These are phyloP conservation scores for Mollisiaceae sp. DNA, from an alignment of 2,329 filamentous ascomycete species.

Conservation along the genomic window DNA sequence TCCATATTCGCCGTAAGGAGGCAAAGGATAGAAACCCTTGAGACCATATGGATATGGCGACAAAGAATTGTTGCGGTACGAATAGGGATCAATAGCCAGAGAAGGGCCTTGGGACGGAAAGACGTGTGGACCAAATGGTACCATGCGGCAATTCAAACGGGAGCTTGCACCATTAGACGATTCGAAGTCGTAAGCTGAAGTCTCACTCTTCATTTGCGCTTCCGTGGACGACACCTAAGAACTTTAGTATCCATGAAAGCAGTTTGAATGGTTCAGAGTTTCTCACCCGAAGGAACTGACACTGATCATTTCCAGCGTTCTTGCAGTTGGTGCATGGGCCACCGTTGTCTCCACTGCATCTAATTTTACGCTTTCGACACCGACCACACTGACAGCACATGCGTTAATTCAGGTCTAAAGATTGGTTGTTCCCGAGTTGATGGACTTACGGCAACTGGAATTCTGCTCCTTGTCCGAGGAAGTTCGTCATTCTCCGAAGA, in stretches of 20 bases:
- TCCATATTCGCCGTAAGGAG: constrained; percentile 32
- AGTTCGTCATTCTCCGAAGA: constrained; percentile 34
- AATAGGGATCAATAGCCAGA: constrained; percentile 26
- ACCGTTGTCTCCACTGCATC: constrained; percentile 88
- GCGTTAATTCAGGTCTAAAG: constrained; percentile 1
- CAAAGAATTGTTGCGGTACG: constrained; percentile 31
- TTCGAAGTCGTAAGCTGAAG: constrained; percentile 33
- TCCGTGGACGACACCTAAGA: constrained; percentile 40
- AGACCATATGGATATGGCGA: constrained; percentile 29
- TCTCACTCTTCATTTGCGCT: constrained; percentile 37
- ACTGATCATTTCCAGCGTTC: constrained; percentile 71
- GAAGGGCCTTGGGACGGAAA: constrained; percentile 25
- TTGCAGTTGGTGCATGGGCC: constrained; percentile 82
- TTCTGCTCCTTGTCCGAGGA: constrained; percentile 47
- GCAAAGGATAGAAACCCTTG: constrained; percentile 30
- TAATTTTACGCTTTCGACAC: constrained; percentile 92
- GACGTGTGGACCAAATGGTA: constrained; percentile 29
- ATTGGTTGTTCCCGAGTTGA: background rate
- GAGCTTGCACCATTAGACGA: constrained; percentile 28
- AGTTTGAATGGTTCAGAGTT: background rate
- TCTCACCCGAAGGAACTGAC: constrained; percentile 80
- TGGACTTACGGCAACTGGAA: constrained; percentile 55
- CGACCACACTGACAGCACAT: constrained; percentile 71
- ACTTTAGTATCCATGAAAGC: constrained; percentile 5
- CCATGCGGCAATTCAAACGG: constrained; percentile 35